Base-by-base conservation (phyloP, 2,329 filamentous ascomycete genomes). In the Sporothrix brasiliensis region DNA sequence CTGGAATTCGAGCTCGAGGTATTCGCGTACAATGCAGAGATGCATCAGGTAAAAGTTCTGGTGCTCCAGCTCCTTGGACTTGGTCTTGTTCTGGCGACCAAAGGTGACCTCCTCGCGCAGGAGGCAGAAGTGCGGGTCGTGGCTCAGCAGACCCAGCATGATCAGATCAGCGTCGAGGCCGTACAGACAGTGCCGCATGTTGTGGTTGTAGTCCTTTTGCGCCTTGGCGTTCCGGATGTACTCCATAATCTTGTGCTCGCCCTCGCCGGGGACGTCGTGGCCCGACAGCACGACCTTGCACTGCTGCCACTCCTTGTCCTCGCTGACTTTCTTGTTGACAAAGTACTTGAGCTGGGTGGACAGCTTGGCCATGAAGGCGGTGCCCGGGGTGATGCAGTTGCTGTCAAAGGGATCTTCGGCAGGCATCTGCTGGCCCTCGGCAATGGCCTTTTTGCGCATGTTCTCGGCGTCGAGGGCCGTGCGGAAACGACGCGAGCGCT, bases 201-300 rank as follows among this genome's bases (percentile, higher is more conserved):
- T 98, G 66, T 92, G 87, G 79, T 97, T 90, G 80, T 99, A 99
- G 73, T 90, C 88, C 2, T 92, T 92, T 80, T 99, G 95, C 65
- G 94, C 93, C 84, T 98, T 98, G 73, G 95, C 92, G 80, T 96
- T 92, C 75, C 95, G 92, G 80, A 99, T 99, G 81, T 99, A 99
- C 81, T 99, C 96, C 95, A 99, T 99, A 81, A 99, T 97, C 83
- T 99, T 99, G 84, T 99, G 95, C 81, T 99, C 95, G 76, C 95
- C 95, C 82, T 99, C 96, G 76, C 95, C 95, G 7, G 95, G 95
- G 34, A 98, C 94, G 80, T 99, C 96, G 78, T 99, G 96, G 69
- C 96, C 95, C 6, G 95, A 99, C 71, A 99, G 86, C 68, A 99
- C 93, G 76, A 99, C 90, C 78, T 98, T 94, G 74, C 96, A 95